These are phyloP conservation scores for Aquilaria agallochum DNA, from an alignment of 441 rosid genomes.

Conservation along the genomic window DNA sequence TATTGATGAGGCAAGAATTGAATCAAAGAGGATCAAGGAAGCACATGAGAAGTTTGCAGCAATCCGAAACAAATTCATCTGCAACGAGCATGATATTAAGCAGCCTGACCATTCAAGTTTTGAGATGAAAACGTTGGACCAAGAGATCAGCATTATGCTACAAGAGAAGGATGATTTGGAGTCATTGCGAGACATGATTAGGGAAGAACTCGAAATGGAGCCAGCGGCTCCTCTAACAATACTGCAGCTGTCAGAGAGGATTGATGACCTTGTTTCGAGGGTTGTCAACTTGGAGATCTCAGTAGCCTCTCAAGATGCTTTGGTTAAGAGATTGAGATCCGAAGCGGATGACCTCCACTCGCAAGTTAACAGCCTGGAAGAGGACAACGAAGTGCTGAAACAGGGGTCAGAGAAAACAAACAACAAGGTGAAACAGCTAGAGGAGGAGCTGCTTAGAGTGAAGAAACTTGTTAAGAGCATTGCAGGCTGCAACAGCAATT, in stretches of 20 bases:
- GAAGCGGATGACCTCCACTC: conserved; percentile 54
- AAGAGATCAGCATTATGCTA: neutral
- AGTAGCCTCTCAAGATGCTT: conserved; percentile 57
- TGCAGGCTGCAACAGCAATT: conserved; percentile 39
- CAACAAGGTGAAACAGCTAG: conserved; percentile 43
- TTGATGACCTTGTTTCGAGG: conserved; percentile 72
- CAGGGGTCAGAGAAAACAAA: conserved; percentile 35
- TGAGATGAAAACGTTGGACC: conserved; percentile 10
- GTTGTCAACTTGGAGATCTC: conserved; percentile 52
- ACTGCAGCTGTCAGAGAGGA: conserved; percentile 54
- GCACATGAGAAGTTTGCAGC: conserved; percentile 41
- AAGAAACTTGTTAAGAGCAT: conserved; percentile 42
- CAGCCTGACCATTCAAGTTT: conserved; percentile 3
- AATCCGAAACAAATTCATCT: conserved; percentile 29
- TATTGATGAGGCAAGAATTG: conserved; percentile 42
- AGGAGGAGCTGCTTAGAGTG: conserved; percentile 51
- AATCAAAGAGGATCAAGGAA: conserved; percentile 41
- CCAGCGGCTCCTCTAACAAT: conserved; percentile 32
- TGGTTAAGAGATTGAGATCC: conserved; percentile 48
- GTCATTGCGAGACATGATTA: conserved; percentile 25
- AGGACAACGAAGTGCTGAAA: conserved; percentile 47
- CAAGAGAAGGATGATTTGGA: conserved; percentile 19
- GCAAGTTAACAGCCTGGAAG: conserved; percentile 50
- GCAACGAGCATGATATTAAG: conserved; percentile 9
- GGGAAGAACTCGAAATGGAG: conserved; percentile 25